A percentile compares a stretch with the other conserved stretches of the same genome.
Conservation (phyloP, 768 basidiomycete species). For the Hypholoma sublateritium region DNA sequence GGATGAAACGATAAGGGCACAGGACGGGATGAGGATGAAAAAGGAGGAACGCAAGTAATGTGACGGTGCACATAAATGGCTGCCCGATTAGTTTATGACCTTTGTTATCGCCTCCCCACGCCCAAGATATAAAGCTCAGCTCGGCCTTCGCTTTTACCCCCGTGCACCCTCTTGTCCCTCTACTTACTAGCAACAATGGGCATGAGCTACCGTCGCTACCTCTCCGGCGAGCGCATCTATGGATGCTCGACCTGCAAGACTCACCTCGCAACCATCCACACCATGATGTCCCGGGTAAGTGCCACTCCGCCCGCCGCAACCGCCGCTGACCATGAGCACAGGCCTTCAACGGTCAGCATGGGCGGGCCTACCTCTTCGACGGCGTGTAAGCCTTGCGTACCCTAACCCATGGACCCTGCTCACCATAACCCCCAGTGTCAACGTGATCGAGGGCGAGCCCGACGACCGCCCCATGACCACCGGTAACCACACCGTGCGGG, state of each 20-base stretch:
- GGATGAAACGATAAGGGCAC: constrained; percentile 19
- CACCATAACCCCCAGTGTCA: constrained; percentile 59
- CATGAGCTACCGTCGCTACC: constrained; percentile 86
- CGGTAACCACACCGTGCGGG: constrained; percentile 93
- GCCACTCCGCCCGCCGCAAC: constrained; percentile 18
- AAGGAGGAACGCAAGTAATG: constrained; percentile 12
- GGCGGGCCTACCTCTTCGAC: constrained; percentile 92
- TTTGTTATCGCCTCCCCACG: constrained; percentile 24
- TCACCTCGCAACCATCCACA: constrained; percentile 87
- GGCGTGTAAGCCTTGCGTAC: constrained; percentile 65
- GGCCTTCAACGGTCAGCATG: constrained; percentile 98
- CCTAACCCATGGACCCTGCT: constrained; percentile 10
- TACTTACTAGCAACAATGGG: constrained; percentile 63
- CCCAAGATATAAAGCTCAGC: constrained; percentile 15
- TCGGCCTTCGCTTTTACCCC: constrained; percentile 10
- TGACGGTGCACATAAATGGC: constrained; percentile 22
- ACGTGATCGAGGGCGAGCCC: constrained; percentile 86
- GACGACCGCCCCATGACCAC: constrained; percentile 96
- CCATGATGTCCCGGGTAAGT: constrained; percentile 86
- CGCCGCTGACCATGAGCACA: constrained; percentile 32
- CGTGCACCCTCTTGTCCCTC: constrained; percentile 34
- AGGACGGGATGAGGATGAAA: constrained; percentile 15
- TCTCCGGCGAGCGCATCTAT: constrained; percentile 82
- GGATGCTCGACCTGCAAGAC: constrained; percentile 87
- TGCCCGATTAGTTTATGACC: constrained; percentile 25